Percentiles rank a stretch among this genome's conserved stretches.
phyloP scores from a whole-genome alignment of 2,329 filamentous ascomycete species.

The Pleurostoma richardsiae region DNA sequence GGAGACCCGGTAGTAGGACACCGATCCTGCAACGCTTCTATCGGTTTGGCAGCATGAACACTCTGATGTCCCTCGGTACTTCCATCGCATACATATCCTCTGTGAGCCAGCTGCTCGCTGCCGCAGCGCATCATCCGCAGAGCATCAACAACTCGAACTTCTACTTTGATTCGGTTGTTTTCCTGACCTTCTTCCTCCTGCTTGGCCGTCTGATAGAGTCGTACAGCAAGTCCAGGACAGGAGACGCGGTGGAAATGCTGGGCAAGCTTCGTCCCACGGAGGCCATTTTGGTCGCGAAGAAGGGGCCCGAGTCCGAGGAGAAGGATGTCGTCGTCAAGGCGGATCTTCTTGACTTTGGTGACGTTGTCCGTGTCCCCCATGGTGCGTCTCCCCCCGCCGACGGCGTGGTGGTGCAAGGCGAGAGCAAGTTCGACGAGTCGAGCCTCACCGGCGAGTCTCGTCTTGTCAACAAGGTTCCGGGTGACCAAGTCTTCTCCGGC shows the following conservation, averaged over 20 bases:
- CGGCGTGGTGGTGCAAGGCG: slow-evolving; percentile 59
- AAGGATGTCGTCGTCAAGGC: slow-evolving; percentile 42
- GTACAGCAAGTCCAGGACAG: slow-evolving; percentile 87
- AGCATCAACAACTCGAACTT: slow-evolving; percentile 46
- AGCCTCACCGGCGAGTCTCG: slow-evolving; percentile 79
- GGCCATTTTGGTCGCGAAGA: slow-evolving; percentile 61
- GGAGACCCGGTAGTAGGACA: slow-evolving; percentile 69
- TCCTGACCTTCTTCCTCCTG: slow-evolving; percentile 83
- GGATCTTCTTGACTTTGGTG: slow-evolving; percentile 71
- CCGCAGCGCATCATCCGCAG: slow-evolving; percentile 36
- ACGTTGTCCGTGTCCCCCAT: slow-evolving; percentile 69
- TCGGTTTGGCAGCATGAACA: slow-evolving; percentile 95
- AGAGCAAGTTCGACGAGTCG: slow-evolving; percentile 78
- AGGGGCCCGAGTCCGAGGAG: slow-evolving; percentile 26
- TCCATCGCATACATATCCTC: slow-evolving; percentile 84
- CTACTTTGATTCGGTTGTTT: slow-evolving; percentile 93
- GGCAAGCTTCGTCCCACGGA: slow-evolving; percentile 73
- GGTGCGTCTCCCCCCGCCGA: slow-evolving; percentile 84
- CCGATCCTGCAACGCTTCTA: slow-evolving; percentile 74
- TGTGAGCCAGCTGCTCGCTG: slow-evolving; percentile 67
- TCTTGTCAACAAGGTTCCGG: slow-evolving; percentile 56
- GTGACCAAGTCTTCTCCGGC: slow-evolving; percentile 65
- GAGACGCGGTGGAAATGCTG: slow-evolving; percentile 77
- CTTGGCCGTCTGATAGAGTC: slow-evolving; percentile 72
- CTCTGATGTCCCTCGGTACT: slow-evolving; percentile 84